phyloP scores from a whole-genome alignment of 1,284 basidiomycete species.

The Volvariella volvacea region DNA sequence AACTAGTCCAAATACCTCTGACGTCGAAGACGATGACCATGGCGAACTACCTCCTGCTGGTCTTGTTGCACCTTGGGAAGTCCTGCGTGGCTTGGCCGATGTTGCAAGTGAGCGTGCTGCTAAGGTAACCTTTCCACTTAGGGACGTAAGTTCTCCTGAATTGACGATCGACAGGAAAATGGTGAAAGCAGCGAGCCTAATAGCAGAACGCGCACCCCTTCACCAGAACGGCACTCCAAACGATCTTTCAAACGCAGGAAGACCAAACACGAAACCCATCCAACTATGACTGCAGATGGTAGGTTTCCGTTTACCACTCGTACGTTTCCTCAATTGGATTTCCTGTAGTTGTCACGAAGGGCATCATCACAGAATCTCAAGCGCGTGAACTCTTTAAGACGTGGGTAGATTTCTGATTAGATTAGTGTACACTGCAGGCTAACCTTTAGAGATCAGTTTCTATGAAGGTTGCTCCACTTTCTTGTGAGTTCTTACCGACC shows the following conservation, averaged over 20 bases:
- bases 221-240: conserved; percentile 56
- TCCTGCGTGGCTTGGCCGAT: conserved; percentile 71
- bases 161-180: conserved; percentile 46
- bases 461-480: conserved; percentile 87
- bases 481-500: conserved; percentile 31
- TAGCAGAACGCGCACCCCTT: conserved; percentile 65
- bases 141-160: conserved; percentile 7
- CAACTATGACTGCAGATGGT: conserved; percentile 41
- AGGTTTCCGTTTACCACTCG: conserved; percentile 15
- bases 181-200: conserved; percentile 69
- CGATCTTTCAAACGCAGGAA: conserved; percentile 64
- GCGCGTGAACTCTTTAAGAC: conserved; percentile 80
- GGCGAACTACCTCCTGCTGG: conserved; percentile 75
- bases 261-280: conserved; percentile 41
- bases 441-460: conserved; percentile 43
- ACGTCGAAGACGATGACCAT: conserved; percentile 65
- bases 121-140: conserved; percentile 47
- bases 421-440: conserved; percentile 11
- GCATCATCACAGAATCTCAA: conserved; percentile 71
- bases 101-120: conserved; percentile 71
- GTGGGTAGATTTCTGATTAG: conserved; percentile 35
- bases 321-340: conserved; percentile 10
- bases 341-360: conserved; percentile 67
- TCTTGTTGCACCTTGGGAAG: conserved; percentile 78
- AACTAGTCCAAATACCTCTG: conserved; percentile 72